A percentile compares a stretch with the other conserved stretches of the same genome.
Evolutionary conservation across 2,329 filamentous ascomycete genomes (phyloP).

Genomic region (Epichloe scottii): DNA sequence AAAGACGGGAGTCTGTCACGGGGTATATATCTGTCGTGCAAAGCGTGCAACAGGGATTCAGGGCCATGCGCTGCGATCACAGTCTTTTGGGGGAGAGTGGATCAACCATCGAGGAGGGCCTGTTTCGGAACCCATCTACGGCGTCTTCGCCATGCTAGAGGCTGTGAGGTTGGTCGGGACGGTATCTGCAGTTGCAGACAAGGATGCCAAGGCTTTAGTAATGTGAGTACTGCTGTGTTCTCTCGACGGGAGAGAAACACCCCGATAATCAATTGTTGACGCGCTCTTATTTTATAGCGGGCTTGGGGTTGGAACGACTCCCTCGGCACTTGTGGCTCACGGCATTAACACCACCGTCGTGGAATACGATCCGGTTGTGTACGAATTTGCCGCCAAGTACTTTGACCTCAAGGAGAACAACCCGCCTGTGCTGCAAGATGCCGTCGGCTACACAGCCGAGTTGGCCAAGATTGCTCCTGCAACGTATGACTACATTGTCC

Average conservation of each 20-base stretch:
- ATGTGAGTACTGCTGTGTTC: slow-evolving; percentile 48
- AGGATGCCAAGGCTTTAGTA: slow-evolving; percentile 67
- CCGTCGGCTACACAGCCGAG: slow-evolving; percentile 52
- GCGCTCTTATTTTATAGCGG: slow-evolving; percentile 39
- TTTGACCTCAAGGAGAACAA: slow-evolving; percentile 71
- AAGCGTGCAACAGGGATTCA: slow-evolving; percentile 55
- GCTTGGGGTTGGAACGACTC: slow-evolving; percentile 83
- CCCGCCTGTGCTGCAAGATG: slow-evolving; percentile 70
- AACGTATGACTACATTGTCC: slow-evolving; percentile 82
- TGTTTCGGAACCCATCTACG: slow-evolving; percentile 79
- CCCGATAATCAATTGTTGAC: background rate
- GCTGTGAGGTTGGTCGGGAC: slow-evolving; percentile 70
- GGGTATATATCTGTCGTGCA: slow-evolving; percentile 90
- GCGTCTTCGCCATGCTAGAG: slow-evolving; percentile 92
- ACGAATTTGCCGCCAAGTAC: slow-evolving; percentile 70
- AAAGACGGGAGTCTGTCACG: slow-evolving; percentile 73
- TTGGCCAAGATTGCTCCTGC: slow-evolving; percentile 29
- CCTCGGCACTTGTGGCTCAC: slow-evolving; percentile 73
- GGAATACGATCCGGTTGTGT: slow-evolving; percentile 84
- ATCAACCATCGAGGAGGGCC: slow-evolving; percentile 38
- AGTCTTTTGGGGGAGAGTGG: slow-evolving; percentile 94
- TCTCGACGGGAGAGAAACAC: background rate
- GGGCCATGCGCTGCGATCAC: slow-evolving; percentile 85
- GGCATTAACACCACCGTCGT: slow-evolving; percentile 88
- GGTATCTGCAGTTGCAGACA: slow-evolving; percentile 39